Evolutionary conservation across 176 grass and related monocot species (phyloP), one percentile per base, ranked within the genome.

Genomic region (Aechmea fasciata): DNA sequence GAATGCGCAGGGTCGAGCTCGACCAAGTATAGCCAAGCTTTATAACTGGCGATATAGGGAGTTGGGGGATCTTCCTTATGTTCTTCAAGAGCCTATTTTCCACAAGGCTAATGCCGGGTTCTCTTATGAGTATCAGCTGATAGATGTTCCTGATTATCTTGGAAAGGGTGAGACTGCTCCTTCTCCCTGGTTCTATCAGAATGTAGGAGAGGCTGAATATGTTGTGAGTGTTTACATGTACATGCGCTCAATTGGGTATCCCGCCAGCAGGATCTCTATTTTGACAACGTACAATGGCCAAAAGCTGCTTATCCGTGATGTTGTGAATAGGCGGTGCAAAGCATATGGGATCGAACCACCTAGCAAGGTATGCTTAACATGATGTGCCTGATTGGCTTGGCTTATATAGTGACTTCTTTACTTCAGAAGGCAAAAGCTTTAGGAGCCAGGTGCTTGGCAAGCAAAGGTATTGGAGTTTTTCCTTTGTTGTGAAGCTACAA

Each of bases 11-110:
- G 94, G 94, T 76, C 87, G 89, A 81, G 94, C 94, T 68, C 81
- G 89, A 17, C 84, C 94, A 70, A 93, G 79, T 51, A 99, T 99
- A 11, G 94, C 94, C 14, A 70, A 82, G 71, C 87, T 99, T 66
- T 99, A 93, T 81, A 99, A 99, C 49, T 99, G 94, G 94, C 86
- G 94, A 80, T 99, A 99, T 75, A 82, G 94, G 74, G 87, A 99
- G 73, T 82, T 99, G 48, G 94, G 94, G 48, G 89, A 99, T 83
- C 87, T 99, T 72, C 84, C 89, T 52, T 85, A 85, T 13, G 87
- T 99, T 8, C 80, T 70, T 70, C 89, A 99, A 75, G 82, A 93
- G 47, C 55, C 77, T 26, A 90, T 99, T 49, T 99, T 93, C 71
- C 89, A 90, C 57, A 93, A 88, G 82, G 89, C 94, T 49, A 99